Evolutionary conservation across 768 basidiomycete genomes (phyloP).

Genomic region (Pseudohyphozyma bogoriensis): DNA sequence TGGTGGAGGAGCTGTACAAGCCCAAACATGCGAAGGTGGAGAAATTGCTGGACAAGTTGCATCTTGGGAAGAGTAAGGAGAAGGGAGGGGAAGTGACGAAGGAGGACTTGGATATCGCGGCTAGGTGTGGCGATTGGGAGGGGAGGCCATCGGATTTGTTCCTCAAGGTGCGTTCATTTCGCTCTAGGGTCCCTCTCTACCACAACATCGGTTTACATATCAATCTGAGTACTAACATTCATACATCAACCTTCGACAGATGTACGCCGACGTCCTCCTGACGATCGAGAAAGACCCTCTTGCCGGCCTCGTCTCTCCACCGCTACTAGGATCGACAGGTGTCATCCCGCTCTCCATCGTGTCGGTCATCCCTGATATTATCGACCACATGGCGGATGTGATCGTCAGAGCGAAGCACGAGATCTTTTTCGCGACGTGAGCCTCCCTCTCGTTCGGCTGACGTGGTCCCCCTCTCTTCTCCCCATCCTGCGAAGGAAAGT

Average conservation of each 20-base stretch:
- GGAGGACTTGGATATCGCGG: slow-evolving; percentile 45
- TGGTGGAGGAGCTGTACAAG: too few relatives aligned
- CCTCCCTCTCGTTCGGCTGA: too few relatives aligned
- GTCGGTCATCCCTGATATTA: slow-evolving; percentile 59
- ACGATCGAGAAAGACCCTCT: slow-evolving; percentile 49
- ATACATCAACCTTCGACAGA: slow-evolving; percentile 36
- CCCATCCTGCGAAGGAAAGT: too few relatives aligned
- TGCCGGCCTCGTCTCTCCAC: slow-evolving; percentile 51
- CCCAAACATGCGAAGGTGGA: not conserved
- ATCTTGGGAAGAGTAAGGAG: slow-evolving; percentile 18
- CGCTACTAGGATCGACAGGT: slow-evolving; percentile 51
- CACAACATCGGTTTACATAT: not conserved
- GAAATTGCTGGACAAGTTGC: not conserved
- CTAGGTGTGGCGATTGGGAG: slow-evolving; percentile 47
- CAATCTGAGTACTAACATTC: too few relatives aligned
- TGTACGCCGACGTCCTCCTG: slow-evolving; percentile 51
- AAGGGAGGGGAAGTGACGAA: slow-evolving; percentile 31
- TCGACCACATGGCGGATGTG: slow-evolving; percentile 53
- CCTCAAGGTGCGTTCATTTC: slow-evolving; percentile 45
- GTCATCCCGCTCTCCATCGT: slow-evolving; percentile 54
- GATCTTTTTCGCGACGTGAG: slow-evolving; percentile 55
- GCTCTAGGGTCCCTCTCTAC: too few relatives aligned
- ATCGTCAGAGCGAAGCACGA: slow-evolving; percentile 44
- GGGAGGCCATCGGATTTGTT: slow-evolving; percentile 50
- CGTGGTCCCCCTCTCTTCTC: too few relatives aligned